Evolutionary conservation across 495 filamentous ascomycete species (phyloP).

Genomic region (Hypoxylon cercidicola): DNA sequence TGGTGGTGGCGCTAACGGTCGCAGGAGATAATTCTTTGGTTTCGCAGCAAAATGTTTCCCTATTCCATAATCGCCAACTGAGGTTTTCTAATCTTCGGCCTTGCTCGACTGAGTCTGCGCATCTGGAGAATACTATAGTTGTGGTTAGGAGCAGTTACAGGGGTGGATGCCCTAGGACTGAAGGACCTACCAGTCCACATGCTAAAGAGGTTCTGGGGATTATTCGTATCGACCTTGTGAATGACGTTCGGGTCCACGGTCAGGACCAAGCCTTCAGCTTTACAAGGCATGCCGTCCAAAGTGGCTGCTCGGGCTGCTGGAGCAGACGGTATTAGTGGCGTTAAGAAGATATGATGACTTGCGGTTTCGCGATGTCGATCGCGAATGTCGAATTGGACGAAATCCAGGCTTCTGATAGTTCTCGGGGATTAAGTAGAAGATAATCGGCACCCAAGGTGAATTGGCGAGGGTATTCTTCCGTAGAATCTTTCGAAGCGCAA

Average conservation of each 20-base stretch:
- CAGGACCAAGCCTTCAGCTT: slow-evolving; percentile 72
- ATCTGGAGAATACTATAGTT: slow-evolving; percentile 89
- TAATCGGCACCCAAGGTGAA: slow-evolving; percentile 37
- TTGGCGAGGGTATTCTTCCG: slow-evolving; percentile 25
- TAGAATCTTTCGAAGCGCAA: slow-evolving; percentile 14
- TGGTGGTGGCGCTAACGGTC: slow-evolving; percentile 49
- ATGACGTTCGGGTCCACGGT: slow-evolving; percentile 87
- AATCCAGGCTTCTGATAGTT: slow-evolving; percentile 1
- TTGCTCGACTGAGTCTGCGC: slow-evolving; percentile 92
- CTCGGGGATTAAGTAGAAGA: slow-evolving; percentile 14
- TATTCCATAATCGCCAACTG: slow-evolving; percentile 94
- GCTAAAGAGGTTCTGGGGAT: slow-evolving; percentile 92
- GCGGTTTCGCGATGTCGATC: slow-evolving; percentile 43
- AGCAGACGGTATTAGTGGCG: slow-evolving; percentile 28
- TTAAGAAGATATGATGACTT: slow-evolving; percentile 34
- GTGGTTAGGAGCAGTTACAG: slow-evolving; percentile 33
- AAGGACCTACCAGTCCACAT: slow-evolving; percentile 92
- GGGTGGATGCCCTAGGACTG: slow-evolving; percentile 17
- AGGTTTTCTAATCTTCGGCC: slow-evolving; percentile 93
- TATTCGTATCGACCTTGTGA: slow-evolving; percentile 91
- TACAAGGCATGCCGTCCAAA: slow-evolving; percentile 57
- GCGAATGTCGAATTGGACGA: slow-evolving; percentile 39
- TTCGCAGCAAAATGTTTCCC: slow-evolving; percentile 95
- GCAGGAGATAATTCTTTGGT: slow-evolving; percentile 47
- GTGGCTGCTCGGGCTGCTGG: slow-evolving; percentile 42